These are phyloP conservation scores for Curvularia lunata DNA, from an alignment of 2,329 filamentous ascomycete genomes.

Conservation along the genomic window DNA sequence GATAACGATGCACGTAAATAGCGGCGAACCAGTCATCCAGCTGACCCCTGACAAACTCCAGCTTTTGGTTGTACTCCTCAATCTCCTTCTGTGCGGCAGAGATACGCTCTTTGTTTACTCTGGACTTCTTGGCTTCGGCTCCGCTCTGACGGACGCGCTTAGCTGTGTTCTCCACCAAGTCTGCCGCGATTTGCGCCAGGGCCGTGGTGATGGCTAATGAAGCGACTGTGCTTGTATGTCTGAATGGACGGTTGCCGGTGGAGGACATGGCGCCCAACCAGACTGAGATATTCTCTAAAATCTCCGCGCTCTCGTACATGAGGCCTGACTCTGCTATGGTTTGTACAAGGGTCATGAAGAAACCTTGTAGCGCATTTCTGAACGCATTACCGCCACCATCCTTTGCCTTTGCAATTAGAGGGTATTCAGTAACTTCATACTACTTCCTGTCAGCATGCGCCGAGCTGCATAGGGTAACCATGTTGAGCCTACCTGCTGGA, in stretches of 20 bases:
- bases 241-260: constrained; percentile 83
- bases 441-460: constrained; percentile 41
- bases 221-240: constrained; percentile 90
- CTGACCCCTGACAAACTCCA: constrained; percentile 71
- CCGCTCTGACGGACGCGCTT: constrained; percentile 81
- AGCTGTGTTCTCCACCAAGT: constrained; percentile 73
- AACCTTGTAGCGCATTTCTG: constrained; percentile 75
- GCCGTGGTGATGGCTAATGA: constrained; percentile 80
- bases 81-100: constrained; percentile 75
- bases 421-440: constrained; percentile 87
- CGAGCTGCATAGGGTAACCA: too few relatives aligned
- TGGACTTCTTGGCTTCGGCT: constrained; percentile 73
- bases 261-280: constrained; percentile 94
- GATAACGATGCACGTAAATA: constrained; percentile 93
- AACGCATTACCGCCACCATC: constrained; percentile 78
- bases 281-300: constrained; percentile 86
- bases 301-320: constrained; percentile 74
- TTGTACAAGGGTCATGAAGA: constrained; percentile 78
- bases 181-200: constrained; percentile 74
- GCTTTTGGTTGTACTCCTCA: constrained; percentile 71
- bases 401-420: constrained; percentile 82
- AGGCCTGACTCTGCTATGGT: constrained; percentile 82
- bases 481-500: constrained; percentile 70
- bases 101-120: constrained; percentile 79
- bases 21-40: constrained; percentile 89